Conservation (phyloP, 768 basidiomycete species). For the Boletus subparvulus region DNA sequence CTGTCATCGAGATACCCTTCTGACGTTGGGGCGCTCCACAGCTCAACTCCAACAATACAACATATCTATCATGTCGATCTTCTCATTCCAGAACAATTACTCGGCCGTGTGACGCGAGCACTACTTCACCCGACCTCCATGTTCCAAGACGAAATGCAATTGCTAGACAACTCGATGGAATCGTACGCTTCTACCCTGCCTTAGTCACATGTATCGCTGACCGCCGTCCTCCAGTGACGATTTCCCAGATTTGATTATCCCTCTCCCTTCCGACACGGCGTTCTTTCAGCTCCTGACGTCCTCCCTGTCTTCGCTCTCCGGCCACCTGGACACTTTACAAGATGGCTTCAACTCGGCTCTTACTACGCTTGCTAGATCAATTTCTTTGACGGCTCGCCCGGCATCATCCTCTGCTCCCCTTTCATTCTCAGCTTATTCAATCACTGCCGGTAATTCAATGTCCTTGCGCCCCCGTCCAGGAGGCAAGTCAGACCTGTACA, state of each 20-base stretch:
- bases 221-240: not conserved
- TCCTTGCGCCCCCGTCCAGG: conserved; percentile 41
- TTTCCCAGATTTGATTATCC: conserved; percentile 63
- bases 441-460: conserved; percentile 11
- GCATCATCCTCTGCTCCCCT: conserved; percentile 29
- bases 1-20: conserved; percentile 33
- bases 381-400: conserved; percentile 35
- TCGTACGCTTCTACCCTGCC: too few relatives aligned
- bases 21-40: not conserved
- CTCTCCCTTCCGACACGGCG: conserved; percentile 70
- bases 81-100: conserved; percentile 10
- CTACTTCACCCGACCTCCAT: not conserved
- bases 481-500: conserved; percentile 62
- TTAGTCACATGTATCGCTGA: conserved; percentile 1
- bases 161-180: too few relatives aligned
- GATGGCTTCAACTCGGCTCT: conserved; percentile 48
- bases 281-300: conserved; percentile 77
- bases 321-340: conserved; percentile 52
- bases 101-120: conserved; percentile 4
- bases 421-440: conserved; percentile 37
- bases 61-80: conserved; percentile 12
- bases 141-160: too few relatives aligned
- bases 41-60: not conserved
- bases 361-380: conserved; percentile 45
- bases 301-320: conserved; percentile 55